Evolutionary conservation across 371 early-diverging fungal species (phyloP).

Genomic region (Mortierella sp.): DNA sequence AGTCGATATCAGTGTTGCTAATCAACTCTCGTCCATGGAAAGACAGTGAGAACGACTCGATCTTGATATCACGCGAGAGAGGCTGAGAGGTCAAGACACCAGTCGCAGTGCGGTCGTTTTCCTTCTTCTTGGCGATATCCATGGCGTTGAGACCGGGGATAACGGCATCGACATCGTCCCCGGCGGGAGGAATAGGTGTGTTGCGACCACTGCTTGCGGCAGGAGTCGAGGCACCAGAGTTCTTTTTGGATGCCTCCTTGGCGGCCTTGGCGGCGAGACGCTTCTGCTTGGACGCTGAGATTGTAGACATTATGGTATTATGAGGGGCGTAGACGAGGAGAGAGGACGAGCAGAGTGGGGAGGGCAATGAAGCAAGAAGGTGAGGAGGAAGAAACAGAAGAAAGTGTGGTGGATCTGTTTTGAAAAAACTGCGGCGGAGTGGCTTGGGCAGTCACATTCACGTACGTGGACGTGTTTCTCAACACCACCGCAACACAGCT

Average conservation of each 20-base stretch:
- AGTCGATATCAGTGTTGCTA: conserved; percentile 93
- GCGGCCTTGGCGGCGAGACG: conserved; percentile 83
- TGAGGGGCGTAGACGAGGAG: conserved; percentile 2
- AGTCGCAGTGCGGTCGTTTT: conserved; percentile 81
- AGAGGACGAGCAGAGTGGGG: conserved; percentile 8
- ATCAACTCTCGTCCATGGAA: conserved; percentile 94
- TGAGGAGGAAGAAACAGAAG: conserved; percentile 1
- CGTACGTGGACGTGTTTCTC: conserved; percentile 8
- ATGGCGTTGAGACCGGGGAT: conserved; percentile 36
- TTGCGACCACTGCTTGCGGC: conserved; percentile 51
- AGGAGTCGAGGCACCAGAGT: conserved; percentile 48
- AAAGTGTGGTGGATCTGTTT: conserved; percentile 1
- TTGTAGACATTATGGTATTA: conserved; percentile 30
- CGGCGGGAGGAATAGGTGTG: conserved; percentile 21
- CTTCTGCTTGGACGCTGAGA: conserved; percentile 84
- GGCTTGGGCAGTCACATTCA: not conserved
- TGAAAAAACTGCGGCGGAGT: conserved; percentile 9
- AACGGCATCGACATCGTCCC: conserved; percentile 16
- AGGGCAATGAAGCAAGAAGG: not conserved
- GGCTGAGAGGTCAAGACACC: conserved; percentile 95
- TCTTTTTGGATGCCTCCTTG: conserved; percentile 57
- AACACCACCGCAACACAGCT: too few relatives aligned
- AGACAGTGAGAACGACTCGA: conserved; percentile 93
- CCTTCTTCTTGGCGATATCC: conserved; percentile 56
- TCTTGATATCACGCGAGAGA: conserved; percentile 94